A percentile compares a stretch with the other conserved stretches of the same genome.
These are phyloP conservation scores for Picea engelmannii DNA, from an alignment of 83 land plant species.

Conservation along the genomic window DNA sequence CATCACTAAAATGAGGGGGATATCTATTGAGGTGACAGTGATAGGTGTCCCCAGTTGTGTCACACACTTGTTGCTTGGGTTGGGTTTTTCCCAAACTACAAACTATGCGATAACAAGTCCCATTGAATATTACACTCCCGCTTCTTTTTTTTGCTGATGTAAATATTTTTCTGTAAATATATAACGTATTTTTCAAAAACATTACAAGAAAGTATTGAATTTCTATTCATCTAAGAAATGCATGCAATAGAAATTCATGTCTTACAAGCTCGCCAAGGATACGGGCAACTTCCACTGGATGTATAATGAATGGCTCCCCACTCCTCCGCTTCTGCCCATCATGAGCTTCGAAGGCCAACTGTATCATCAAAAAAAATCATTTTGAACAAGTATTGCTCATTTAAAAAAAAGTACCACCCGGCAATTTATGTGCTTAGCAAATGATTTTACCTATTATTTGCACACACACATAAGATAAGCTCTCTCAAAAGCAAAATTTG, in stretches of 20 bases:
- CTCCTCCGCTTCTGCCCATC: slow-evolving; percentile 96
- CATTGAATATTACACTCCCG: too few relatives aligned
- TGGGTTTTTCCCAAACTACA: too few relatives aligned
- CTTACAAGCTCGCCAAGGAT: slow-evolving; percentile 94
- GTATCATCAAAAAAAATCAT: slow-evolving; percentile 9
- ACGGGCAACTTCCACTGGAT: slow-evolving; percentile 98
- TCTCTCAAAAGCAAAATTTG: background rate
- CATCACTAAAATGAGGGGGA: too few relatives aligned
- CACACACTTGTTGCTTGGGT: too few relatives aligned
- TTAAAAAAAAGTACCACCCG: background rate
- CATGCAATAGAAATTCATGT: background rate
- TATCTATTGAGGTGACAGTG: too few relatives aligned
- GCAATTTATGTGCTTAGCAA: background rate
- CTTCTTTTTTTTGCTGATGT: background rate
- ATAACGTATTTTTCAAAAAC: background rate
- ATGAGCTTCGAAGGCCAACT: slow-evolving; percentile 98
- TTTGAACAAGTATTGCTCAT: background rate
- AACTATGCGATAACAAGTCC: too few relatives aligned
- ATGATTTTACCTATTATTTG: too few relatives aligned
- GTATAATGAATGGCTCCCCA: slow-evolving; percentile 96
- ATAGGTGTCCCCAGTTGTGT: too few relatives aligned
- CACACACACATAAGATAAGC: background rate
- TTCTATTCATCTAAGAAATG: background rate
- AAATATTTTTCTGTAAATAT: slow-evolving; percentile 1
- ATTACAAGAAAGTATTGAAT: slow-evolving; percentile 6